These are phyloP conservation scores for Zymoseptoria crescenta DNA, from an alignment of 2,329 filamentous ascomycete species.

Conservation along the genomic window DNA sequence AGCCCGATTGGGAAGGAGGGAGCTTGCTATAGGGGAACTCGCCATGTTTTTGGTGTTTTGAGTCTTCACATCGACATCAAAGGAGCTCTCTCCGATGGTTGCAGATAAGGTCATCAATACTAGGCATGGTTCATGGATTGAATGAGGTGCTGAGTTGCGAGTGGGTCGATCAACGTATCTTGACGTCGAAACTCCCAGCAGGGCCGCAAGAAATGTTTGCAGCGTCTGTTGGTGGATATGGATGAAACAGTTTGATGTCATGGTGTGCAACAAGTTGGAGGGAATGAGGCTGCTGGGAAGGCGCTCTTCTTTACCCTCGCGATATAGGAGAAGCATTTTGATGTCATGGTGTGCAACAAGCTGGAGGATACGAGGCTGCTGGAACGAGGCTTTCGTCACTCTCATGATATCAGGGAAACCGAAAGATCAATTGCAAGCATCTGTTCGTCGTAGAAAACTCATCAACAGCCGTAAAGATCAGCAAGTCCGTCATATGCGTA, in stretches of 20 bases:
- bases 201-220: neutral
- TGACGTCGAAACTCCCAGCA: neutral
- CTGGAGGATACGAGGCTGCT: neutral
- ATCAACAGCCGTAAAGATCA: neutral
- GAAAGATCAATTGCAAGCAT: neutral
- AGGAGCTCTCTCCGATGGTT: neutral
- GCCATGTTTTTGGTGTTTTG: neutral
- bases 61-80: neutral
- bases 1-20: neutral
- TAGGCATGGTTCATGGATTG: neutral
- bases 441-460: neutral
- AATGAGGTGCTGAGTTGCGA: neutral
- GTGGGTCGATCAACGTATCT: neutral
- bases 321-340: neutral
- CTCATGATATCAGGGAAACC: neutral
- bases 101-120: neutral
- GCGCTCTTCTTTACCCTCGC: neutral
- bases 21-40: neutral
- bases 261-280: neutral
- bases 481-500: neutral
- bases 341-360: neutral
- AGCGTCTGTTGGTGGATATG: neutral
- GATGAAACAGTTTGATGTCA: neutral
- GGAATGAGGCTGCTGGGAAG: neutral
- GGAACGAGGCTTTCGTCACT: neutral